Conservation (phyloP, 768 basidiomycete species). For the Kwoniella mangroviensis region DNA sequence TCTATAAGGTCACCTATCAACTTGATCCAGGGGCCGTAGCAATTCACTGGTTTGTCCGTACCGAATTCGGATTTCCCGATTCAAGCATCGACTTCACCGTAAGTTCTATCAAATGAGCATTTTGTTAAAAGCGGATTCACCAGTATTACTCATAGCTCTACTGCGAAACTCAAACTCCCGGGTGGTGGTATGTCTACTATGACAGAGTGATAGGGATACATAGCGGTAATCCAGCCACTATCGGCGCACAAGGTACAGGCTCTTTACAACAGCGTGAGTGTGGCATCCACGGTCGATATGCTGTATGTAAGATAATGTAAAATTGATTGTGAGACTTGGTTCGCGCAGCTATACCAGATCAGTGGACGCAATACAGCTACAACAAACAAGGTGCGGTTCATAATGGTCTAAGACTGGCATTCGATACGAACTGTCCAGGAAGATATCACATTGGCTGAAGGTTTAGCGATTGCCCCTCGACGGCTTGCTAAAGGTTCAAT, state of each 20-base stretch:
- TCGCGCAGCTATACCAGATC: neutral
- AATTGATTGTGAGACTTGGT: neutral
- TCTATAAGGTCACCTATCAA: neutral
- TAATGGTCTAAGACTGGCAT: neutral
- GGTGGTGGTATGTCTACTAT: constrained; percentile 1
- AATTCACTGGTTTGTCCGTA: neutral
- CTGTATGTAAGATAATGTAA: too few species aligned
- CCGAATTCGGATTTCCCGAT: neutral
- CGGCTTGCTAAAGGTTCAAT: too few species aligned
- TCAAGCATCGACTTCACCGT: neutral
- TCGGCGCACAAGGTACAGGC: neutral
- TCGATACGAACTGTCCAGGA: neutral
- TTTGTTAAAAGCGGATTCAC: neutral
- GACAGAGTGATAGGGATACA: neutral
- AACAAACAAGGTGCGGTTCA: neutral
- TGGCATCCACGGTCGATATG: neutral
- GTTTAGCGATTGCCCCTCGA: too few species aligned
- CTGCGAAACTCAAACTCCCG: neutral
- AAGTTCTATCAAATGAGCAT: neutral
- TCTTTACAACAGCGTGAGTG: neutral
- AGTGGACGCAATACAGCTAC: neutral
- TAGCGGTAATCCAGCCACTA: neutral
- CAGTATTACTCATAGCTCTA: neutral
- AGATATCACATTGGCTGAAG: neutral
- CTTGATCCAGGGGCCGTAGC: neutral